Percentiles rank a stretch among this genome's conserved stretches.
Conservation (phyloP, 2,329 filamentous ascomycete genomes). For the Knufia fluminis region DNA sequence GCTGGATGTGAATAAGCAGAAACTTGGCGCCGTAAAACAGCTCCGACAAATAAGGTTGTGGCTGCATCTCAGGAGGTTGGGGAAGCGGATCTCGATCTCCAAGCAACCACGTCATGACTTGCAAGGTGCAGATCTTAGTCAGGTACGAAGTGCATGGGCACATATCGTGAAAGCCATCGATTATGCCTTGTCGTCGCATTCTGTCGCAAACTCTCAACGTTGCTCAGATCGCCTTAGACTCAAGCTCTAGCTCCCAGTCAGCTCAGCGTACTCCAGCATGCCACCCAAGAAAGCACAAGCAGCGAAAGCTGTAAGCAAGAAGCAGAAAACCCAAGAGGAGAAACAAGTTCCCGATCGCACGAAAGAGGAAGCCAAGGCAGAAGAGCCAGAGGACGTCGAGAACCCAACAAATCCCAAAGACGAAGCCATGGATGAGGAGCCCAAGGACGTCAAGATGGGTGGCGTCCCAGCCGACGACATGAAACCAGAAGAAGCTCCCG, state of each 20-base stretch:
- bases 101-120: constrained; percentile 5
- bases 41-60: neutral
- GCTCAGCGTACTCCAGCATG: neutral
- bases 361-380: neutral
- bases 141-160: neutral
- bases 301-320: constrained; percentile 6
- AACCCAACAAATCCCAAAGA: neutral
- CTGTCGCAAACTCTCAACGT: neutral
- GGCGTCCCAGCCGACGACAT: neutral
- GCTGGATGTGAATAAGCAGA: neutral
- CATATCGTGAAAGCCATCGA: neutral
- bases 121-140: constrained; percentile 3
- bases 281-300: constrained; percentile 6
- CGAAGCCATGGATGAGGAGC: neutral
- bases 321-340: constrained; percentile 3
- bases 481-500: constrained; percentile 2
- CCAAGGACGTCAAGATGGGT: neutral
- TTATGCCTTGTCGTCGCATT: neutral
- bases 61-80: constrained; percentile 1
- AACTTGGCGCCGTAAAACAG: neutral
- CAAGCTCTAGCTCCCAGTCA: too few species aligned
- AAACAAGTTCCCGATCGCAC: neutral
- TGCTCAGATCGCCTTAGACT: too few species aligned
- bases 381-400: neutral
- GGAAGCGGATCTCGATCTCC: neutral